Conservation (phyloP, 2,329 filamentous ascomycete species). For the Raffaelea deltoideospora region DNA sequence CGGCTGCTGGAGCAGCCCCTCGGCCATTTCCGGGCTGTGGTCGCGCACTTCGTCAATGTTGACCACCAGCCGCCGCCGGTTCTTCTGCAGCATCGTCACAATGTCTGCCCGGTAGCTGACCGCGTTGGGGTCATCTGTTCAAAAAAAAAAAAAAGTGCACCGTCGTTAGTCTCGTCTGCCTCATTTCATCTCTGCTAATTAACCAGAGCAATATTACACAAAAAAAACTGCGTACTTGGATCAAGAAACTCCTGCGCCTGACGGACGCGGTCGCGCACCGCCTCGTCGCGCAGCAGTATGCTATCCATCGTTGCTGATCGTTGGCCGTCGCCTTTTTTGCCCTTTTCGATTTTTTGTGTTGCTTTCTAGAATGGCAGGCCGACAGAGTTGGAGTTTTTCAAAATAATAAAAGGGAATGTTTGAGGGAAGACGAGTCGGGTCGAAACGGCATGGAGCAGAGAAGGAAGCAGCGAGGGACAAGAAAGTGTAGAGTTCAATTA, state of each 20-base stretch:
- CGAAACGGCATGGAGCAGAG: too few relatives aligned
- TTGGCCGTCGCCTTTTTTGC: too few relatives aligned
- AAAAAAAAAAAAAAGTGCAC: background rate
- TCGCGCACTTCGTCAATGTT: constrained; percentile 83
- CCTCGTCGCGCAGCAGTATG: constrained; percentile 67
- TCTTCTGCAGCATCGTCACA: constrained; percentile 57
- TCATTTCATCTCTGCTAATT: too few relatives aligned
- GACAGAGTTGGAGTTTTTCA: too few relatives aligned
- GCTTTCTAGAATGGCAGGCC: too few relatives aligned
- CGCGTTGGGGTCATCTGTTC: constrained; percentile 33
- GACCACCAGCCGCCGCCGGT: constrained; percentile 49
- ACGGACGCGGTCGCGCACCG: constrained; percentile 67
- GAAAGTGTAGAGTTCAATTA: constrained; percentile 4
- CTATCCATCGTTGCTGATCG: constrained; percentile 58
- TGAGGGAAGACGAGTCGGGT: too few relatives aligned
- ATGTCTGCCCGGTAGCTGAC: constrained; percentile 83
- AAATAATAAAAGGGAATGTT: too few relatives aligned
- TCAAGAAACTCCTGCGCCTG: constrained; percentile 87
- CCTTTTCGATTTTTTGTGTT: background rate
- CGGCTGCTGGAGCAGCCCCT: constrained; percentile 63
- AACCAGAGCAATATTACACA: too few relatives aligned
- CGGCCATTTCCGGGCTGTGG: constrained; percentile 70
- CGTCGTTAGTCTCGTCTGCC: background rate
- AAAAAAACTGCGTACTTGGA: constrained; percentile 42
- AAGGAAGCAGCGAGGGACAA: background rate